Evolutionary conservation across 768 basidiomycete species (phyloP), one percentile per base, ranked within the genome.

Genomic region (Suillus paluster): DNA sequence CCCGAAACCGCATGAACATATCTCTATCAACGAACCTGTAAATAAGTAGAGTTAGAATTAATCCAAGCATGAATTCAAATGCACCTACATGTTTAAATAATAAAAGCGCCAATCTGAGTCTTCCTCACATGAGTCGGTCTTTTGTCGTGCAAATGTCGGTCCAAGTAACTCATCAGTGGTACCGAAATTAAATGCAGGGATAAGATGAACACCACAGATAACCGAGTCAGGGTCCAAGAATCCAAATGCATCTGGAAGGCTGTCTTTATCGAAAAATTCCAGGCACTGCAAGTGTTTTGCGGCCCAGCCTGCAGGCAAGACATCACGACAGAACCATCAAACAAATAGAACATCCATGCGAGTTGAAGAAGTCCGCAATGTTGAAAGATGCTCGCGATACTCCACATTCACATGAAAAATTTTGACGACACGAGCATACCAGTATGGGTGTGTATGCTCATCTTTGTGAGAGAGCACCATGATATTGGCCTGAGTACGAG

Each of bases 191-290:
- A 81, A 83, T 0, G 70, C 78, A 0, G 82, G 83, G 11, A 84
- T 74, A 3, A 84, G 63, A 63, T 85, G 82, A 7, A 66, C 70
- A 0, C 69, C 77, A 1, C 77, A 70, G 42, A 85, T 65, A 5
- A 85, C 73, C 0, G 69, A 63, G 0, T 61, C 58, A 0, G 83
- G 84, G 65, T 85, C 75, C 0, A 85, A 25, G 56, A 85, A 85
- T 0, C 82, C 78, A 59, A 83, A 84, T 8, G 78, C 72, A 8
- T 65, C 65, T 0, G 60, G 55, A 0, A 55, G 41, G 27, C 75
- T 72, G 0, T 68, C 55, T 9, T 64, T 49, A 3, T 70, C 59
- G 1, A 84, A 63, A 66, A 82, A 85, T 0, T 75, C 75, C 4
- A 86, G 44, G 3, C 71, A 66, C 6, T 75, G 80, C 0, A 84